Conservation (phyloP, 768 basidiomycete genomes). For the Leccinum longicurvipes region DNA sequence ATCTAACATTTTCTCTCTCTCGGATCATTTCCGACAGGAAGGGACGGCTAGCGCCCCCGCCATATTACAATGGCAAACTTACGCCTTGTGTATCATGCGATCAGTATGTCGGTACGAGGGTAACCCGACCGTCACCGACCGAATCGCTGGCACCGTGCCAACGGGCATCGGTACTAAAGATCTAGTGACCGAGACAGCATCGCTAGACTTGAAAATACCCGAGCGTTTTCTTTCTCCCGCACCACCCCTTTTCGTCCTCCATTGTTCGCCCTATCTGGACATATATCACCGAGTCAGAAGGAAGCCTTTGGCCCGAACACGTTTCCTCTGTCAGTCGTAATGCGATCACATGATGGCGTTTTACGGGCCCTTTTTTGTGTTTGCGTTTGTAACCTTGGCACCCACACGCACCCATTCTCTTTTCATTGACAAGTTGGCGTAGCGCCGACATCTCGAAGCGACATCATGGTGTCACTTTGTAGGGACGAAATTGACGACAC, state of each 20-base stretch:
- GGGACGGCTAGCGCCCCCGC: not conserved
- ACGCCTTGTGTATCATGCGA: not conserved
- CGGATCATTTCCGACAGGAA: not conserved
- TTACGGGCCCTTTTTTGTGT: not conserved
- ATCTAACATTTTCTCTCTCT: not conserved
- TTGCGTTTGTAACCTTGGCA: not conserved
- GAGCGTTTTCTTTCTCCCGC: not conserved
- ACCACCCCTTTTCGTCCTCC: not conserved
- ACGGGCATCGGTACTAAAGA: not conserved
- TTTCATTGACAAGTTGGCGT: not conserved
- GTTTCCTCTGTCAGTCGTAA: not conserved
- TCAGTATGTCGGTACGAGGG: not conserved
- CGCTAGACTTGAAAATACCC: not conserved
- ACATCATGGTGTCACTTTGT: not conserved
- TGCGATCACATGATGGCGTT: not conserved
- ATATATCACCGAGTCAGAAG: not conserved
- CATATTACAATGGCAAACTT: too few species aligned
- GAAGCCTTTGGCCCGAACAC: not conserved
- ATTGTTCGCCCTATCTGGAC: slow-evolving; percentile 14
- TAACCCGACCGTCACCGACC: too few species aligned
- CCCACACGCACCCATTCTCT: not conserved
- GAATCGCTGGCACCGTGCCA: not conserved
- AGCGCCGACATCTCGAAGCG: not conserved
- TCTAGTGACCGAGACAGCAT: not conserved
- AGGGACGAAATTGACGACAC: not conserved